Percentiles rank a stretch among this genome's conserved stretches.
Conservation (phyloP, 495 filamentous ascomycete species). For the Xylaria telfairii region DNA sequence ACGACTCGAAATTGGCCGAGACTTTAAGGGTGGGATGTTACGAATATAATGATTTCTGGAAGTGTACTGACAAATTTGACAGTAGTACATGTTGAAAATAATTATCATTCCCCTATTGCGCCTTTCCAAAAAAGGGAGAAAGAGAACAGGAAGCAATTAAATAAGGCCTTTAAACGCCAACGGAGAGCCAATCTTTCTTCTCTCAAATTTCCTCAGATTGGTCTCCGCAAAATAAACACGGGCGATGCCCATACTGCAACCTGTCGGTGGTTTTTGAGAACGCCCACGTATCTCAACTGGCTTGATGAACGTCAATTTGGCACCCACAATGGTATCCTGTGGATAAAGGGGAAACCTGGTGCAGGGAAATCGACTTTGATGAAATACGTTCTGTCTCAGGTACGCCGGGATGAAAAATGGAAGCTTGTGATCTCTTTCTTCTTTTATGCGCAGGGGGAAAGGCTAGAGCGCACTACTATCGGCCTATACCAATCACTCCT, state of each 20-base stretch:
- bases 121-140: neutral
- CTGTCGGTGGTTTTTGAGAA: neutral
- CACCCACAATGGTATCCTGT: conserved; percentile 52
- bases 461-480: conserved; percentile 54
- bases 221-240: neutral
- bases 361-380: too few species aligned
- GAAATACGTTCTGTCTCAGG: conserved; percentile 41
- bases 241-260: neutral
- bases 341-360: conserved; percentile 65
- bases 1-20: neutral
- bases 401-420: conserved; percentile 6
- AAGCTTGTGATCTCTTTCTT: conserved; percentile 50
- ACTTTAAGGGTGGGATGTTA: neutral
- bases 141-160: neutral
- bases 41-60: neutral
- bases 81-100: neutral
- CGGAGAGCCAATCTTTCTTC: neutral
- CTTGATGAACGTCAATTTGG: neutral
- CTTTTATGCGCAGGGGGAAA: conserved; percentile 55
- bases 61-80: neutral
- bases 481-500: conserved; percentile 64
- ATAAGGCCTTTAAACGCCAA: neutral
- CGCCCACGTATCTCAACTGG: neutral
- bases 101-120: neutral
- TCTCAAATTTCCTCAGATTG: neutral